phyloP scores from a whole-genome alignment of 1,284 basidiomycete species.

The Phlebopus sp. region DNA sequence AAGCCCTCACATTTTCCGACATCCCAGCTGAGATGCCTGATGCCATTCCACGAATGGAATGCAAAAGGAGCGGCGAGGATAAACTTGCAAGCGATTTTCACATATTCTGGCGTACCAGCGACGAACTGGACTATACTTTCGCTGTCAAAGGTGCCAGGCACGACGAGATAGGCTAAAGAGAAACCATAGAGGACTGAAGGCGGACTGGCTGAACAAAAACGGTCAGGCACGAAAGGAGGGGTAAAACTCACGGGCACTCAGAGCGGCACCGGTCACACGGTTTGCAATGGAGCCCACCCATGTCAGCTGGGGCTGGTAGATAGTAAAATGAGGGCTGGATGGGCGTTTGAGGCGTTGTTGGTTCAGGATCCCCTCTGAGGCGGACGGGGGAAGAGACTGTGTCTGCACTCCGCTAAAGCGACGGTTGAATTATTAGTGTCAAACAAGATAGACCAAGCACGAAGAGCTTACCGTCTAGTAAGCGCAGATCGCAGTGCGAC shows the following conservation, averaged over 20 bases:
- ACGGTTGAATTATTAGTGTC: background rate
- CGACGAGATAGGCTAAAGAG: slow-evolving; percentile 83
- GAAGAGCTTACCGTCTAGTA: slow-evolving; percentile 45
- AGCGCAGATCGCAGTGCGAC: slow-evolving; percentile 41
- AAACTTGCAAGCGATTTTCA: slow-evolving; percentile 76
- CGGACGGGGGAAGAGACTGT: slow-evolving; percentile 58
- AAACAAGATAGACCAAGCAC: background rate
- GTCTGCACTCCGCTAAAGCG: slow-evolving; percentile 54
- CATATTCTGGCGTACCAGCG: slow-evolving; percentile 62
- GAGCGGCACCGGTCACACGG: slow-evolving; percentile 78
- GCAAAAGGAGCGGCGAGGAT: slow-evolving; percentile 82
- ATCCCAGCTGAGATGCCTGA: slow-evolving; percentile 94
- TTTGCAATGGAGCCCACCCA: slow-evolving; percentile 86
- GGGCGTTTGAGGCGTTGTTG: slow-evolving; percentile 83
- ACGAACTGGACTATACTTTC: slow-evolving; percentile 75
- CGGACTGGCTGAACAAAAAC: background rate
- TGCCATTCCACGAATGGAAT: slow-evolving; percentile 89
- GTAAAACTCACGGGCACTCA: slow-evolving; percentile 68
- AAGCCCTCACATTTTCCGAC: slow-evolving; percentile 74
- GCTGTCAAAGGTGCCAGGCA: slow-evolving; percentile 79
- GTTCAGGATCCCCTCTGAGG: slow-evolving; percentile 74
- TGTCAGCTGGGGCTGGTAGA: slow-evolving; percentile 95
- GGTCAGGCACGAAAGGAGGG: background rate
- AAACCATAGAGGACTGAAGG: slow-evolving; percentile 86
- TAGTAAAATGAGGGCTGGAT: slow-evolving; percentile 89